Base-by-base conservation (phyloP, 2,329 filamentous ascomycete genomes). In the Pyrenophora tritici-repentis region DNA sequence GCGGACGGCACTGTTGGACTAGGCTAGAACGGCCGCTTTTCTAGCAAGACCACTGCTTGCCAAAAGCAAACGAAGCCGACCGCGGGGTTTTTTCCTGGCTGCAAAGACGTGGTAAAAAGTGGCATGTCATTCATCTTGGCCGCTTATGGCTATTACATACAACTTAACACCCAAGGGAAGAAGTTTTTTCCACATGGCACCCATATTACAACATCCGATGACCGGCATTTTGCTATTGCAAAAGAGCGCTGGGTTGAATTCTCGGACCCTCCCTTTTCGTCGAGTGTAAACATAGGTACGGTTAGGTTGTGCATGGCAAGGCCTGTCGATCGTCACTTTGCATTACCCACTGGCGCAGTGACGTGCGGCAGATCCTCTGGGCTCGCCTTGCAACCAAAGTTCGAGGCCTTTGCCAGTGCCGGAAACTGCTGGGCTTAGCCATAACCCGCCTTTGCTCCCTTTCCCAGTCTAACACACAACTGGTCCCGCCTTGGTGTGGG, bases 11-110 rank as follows among this genome's bases (percentile, higher is more conserved):
- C 48, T 59, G 44, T 59, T 62, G 56, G 56, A 63, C 59, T 65
- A 63, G 60, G 51, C 65, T 58, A 61, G 60, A 58, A 63, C 59
- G 62, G 67, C 56, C 57, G 55, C 61, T 60, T 59, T 60, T 59
- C 61, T 42, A 63, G 58, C 60, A 64, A 55, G 59, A 18, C 18
- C 18, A 18, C 18, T 60, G 52, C 65, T 61, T 61, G 56, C 42
- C 56, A 41, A 51, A 61, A 51, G 53, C 46, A 61, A 55, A 50
- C 51, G 50, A 58, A 47, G 41, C 50, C 52, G 50, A 56, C 59
- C 47, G 56, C 57, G 58, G 62, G 49, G 54, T 45, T 49, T 53
- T 18, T 18, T 18, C 18, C 18, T 18, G 18, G 18, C 53, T 55
- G 53, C 48, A 44, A 55, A 5, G 18, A 18, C 18, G 18, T 40